Percentiles rank a stretch among this genome's conserved stretches.
Evolutionary conservation across 805 yeast genomes (phyloP).

Genomic region (Starmerella tilneyi): DNA sequence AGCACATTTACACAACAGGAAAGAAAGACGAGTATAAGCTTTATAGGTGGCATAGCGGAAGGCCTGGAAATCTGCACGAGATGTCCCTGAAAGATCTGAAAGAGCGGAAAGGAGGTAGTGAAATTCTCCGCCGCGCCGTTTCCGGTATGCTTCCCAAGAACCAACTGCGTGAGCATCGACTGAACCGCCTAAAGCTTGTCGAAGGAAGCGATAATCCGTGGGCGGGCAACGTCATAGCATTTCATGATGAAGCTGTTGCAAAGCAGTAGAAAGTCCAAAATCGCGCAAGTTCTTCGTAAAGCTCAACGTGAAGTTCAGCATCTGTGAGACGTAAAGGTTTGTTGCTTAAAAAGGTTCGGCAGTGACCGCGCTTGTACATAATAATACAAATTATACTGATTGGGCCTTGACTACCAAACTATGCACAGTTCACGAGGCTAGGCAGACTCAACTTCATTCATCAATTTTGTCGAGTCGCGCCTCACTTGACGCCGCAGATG

Average conservation of each 20-base stretch:
- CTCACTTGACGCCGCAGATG: no score
- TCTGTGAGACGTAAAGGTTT: background rate
- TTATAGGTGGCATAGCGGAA: constrained; percentile 80
- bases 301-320: background rate
- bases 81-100: constrained; percentile 70
- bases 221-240: constrained; percentile 69
- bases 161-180: constrained; percentile 61
- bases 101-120: constrained; percentile 77
- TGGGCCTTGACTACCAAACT: no score
- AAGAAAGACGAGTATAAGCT: constrained; percentile 68
- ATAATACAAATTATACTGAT: background rate
- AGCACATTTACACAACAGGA: constrained; percentile 72
- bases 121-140: constrained; percentile 75
- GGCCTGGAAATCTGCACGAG: constrained; percentile 82
- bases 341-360: background rate
- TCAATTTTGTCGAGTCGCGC: no score
- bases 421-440: no score
- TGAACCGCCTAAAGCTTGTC: constrained; percentile 73
- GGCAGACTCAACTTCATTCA: no score
- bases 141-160: constrained; percentile 95
- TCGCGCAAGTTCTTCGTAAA: background rate
- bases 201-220: constrained; percentile 89
- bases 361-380: background rate
- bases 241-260: constrained; percentile 52
- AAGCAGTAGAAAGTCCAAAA: background rate